These are phyloP conservation scores for Cantharellus cinnabarinus DNA, from an alignment of 768 basidiomycete species.

Conservation along the genomic window DNA sequence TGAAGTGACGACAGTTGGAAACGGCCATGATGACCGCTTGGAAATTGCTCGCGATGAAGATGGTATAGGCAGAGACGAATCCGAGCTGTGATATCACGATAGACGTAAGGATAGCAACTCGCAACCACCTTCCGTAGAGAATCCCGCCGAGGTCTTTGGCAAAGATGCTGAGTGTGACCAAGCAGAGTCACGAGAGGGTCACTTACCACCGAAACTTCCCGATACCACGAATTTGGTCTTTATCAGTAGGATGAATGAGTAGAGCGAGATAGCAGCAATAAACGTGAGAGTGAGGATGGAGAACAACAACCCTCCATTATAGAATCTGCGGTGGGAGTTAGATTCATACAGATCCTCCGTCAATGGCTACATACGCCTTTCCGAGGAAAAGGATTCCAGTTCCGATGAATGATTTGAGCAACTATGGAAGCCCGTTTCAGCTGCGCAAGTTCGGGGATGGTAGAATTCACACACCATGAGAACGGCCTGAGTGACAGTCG, in stretches of 20 bases:
- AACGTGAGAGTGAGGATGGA: slow-evolving; percentile 53
- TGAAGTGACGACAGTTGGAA: slow-evolving; percentile 45
- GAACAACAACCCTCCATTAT: slow-evolving; percentile 88
- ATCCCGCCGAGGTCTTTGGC: slow-evolving; percentile 71
- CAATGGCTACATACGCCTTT: slow-evolving; percentile 44
- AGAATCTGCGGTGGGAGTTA: slow-evolving; percentile 36
- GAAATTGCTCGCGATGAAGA: slow-evolving; percentile 86
- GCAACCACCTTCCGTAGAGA: slow-evolving; percentile 86
- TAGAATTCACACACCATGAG: slow-evolving; percentile 47
- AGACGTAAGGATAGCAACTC: slow-evolving; percentile 66
- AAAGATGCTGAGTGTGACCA: background rate
- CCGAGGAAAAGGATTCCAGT: slow-evolving; percentile 93
- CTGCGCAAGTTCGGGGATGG: background rate
- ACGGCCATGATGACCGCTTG: slow-evolving; percentile 73
- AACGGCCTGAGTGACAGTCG: slow-evolving; percentile 76
- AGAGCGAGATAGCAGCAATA: slow-evolving; percentile 74
- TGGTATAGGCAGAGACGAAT: slow-evolving; percentile 79
- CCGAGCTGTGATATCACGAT: slow-evolving; percentile 81
- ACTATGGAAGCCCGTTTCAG: slow-evolving; percentile 21
- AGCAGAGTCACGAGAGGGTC: slow-evolving; percentile 1
- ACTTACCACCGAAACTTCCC: slow-evolving; percentile 79
- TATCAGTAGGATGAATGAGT: slow-evolving; percentile 83
- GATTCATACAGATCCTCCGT: background rate
- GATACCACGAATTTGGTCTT: slow-evolving; percentile 73
- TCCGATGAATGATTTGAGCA: slow-evolving; percentile 86